Evolutionary conservation across 2,329 filamentous ascomycete species (phyloP).

Genomic region (Cadophora gregata): DNA sequence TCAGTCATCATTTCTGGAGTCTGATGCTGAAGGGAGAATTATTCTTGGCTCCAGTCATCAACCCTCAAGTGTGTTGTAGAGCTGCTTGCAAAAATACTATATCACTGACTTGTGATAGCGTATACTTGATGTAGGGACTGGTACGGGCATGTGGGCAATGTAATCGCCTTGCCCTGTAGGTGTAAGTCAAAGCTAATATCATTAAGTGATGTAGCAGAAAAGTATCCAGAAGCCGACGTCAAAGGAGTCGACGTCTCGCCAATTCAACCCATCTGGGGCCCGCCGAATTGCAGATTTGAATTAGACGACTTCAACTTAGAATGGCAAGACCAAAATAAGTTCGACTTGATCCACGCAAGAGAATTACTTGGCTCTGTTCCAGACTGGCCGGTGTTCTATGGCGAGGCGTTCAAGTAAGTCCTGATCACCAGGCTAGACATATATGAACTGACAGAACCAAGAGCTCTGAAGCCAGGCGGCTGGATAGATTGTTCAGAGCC

Average conservation of each 20-base stretch:
- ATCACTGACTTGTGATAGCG: conserved; percentile 18
- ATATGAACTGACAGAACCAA: conserved; percentile 3
- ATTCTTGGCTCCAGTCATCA: conserved; percentile 49
- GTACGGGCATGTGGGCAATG: conserved; percentile 35
- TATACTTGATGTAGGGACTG: conserved; percentile 34
- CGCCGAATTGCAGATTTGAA: conserved; percentile 66
- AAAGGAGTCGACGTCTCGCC: conserved; percentile 61
- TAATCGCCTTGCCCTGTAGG: background rate
- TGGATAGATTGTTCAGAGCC: conserved; percentile 33
- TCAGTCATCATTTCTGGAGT: conserved; percentile 47
- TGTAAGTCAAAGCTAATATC: background rate
- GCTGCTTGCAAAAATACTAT: background rate
- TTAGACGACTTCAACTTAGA: conserved; percentile 64
- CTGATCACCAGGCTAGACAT: background rate
- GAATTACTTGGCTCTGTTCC: conserved; percentile 30
- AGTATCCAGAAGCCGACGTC: conserved; percentile 51
- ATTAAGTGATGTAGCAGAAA: conserved; percentile 52
- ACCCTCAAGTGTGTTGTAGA: conserved; percentile 40
- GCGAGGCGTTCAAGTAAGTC: conserved; percentile 24
- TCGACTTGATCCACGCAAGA: conserved; percentile 43
- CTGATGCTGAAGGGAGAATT: conserved; percentile 48
- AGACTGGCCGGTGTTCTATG: conserved; percentile 30
- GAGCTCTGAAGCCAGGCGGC: conserved; percentile 30
- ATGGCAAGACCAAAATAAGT: conserved; percentile 42
- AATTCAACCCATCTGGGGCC: conserved; percentile 61